These are phyloP conservation scores for Juncus effusus DNA, from an alignment of 176 grass and related monocot species.

Conservation along the genomic window DNA sequence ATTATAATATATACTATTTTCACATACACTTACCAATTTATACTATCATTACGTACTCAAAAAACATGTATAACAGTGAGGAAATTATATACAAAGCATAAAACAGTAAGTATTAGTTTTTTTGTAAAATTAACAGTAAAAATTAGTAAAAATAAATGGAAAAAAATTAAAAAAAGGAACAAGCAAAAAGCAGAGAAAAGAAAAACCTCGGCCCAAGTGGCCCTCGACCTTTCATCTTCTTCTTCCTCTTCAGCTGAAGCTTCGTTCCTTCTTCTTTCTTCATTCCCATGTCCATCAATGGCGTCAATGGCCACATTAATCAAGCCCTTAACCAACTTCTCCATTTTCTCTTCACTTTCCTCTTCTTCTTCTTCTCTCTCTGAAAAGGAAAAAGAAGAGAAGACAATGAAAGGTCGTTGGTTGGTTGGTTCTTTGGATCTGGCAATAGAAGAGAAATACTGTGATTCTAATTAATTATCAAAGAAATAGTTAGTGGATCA, in stretches of 20 bases:
- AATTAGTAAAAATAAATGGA: no score
- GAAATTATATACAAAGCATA: no score
- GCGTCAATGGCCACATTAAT: constrained; percentile 60
- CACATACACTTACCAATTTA: no score
- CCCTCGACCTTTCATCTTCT: constrained; percentile 53
- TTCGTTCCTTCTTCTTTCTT: constrained; percentile 36
- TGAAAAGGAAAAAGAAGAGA: neutral
- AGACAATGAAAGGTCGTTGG: constrained; percentile 8
- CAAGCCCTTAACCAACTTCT: constrained; percentile 77
- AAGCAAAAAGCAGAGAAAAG: neutral
- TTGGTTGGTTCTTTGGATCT: constrained; percentile 48
- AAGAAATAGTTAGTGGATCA: no score
- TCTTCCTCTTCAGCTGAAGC: constrained; percentile 23
- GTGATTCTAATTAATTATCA: no score
- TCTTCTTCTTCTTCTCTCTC: neutral
- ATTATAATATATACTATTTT: no score
- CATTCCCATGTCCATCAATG: constrained; percentile 23
- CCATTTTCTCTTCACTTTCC: constrained; percentile 39
- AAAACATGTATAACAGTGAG: no score
- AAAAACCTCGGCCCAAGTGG: constrained; percentile 84
- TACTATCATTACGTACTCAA: no score
- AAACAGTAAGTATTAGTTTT: no score
- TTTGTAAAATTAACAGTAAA: no score
- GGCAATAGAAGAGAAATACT: neutral
- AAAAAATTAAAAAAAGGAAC: no score